Evolutionary conservation across 2,329 filamentous ascomycete genomes (phyloP).

Genomic region (Cercospora janseana): DNA sequence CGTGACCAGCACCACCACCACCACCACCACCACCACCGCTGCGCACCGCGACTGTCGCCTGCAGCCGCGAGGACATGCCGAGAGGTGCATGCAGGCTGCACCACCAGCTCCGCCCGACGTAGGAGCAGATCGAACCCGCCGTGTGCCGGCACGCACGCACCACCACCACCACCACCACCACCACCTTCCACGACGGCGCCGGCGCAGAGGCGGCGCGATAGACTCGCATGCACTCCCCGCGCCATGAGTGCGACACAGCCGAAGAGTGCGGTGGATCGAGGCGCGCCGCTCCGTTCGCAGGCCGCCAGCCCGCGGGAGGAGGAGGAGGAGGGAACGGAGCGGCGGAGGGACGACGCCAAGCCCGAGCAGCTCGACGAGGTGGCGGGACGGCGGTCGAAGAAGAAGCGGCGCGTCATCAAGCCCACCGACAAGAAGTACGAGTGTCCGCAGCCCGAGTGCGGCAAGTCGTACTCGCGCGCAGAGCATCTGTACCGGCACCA

Average conservation of each 20-base stretch:
- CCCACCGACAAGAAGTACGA: slow-evolving; percentile 61
- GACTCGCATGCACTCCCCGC: not conserved
- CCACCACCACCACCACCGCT: not conserved
- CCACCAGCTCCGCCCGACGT: slow-evolving; percentile 18
- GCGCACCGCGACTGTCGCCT: slow-evolving; percentile 5
- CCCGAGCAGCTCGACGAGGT: slow-evolving; percentile 29
- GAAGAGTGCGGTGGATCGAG: slow-evolving; percentile 10
- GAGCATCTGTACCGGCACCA: slow-evolving; percentile 97
- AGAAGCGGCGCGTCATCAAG: slow-evolving; percentile 38
- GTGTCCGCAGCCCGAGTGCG: slow-evolving; percentile 82
- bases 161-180: not conserved
- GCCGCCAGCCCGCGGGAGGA: slow-evolving; percentile 17
- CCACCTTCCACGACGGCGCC: slow-evolving; percentile 5
- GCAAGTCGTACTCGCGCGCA: slow-evolving; percentile 92
- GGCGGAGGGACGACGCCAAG: slow-evolving; percentile 29
- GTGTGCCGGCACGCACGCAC: not conserved
- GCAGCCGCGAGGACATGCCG: slow-evolving; percentile 22
- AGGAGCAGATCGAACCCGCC: slow-evolving; percentile 19
- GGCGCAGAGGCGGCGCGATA: slow-evolving; percentile 10
- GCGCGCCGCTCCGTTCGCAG: slow-evolving; percentile 16
- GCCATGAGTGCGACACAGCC: slow-evolving; percentile 12
- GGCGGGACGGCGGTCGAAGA: slow-evolving; percentile 31
- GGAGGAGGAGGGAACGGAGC: slow-evolving; percentile 22
- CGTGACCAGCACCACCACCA: not conserved
- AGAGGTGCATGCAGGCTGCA: slow-evolving; percentile 26